Conservation (phyloP, 106 monocot genomes). For the Dendrobium huoshanense region DNA sequence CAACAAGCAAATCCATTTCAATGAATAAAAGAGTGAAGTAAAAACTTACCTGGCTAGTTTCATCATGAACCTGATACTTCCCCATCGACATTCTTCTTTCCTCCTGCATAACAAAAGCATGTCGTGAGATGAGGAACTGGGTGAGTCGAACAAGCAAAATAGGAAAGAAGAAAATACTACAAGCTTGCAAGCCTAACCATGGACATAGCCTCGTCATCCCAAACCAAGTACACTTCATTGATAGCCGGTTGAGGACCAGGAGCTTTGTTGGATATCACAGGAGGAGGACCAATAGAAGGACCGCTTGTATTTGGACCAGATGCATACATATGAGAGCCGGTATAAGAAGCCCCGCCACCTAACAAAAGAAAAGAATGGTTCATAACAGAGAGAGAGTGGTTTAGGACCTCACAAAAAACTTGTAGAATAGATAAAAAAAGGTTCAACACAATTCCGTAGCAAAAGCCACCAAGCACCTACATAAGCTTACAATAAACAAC, state of each 20-base stretch:
- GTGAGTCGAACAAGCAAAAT: not conserved
- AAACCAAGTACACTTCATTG: conserved; percentile 95
- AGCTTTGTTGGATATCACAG: conserved; percentile 78
- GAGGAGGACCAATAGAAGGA: conserved; percentile 84
- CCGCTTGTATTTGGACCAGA: conserved; percentile 84
- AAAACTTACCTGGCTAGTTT: conserved; percentile 99
- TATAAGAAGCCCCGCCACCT: conserved; percentile 27
- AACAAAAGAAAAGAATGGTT: conserved; percentile 4
- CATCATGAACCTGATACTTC: conserved; percentile 99
- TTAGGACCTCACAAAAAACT: not conserved
- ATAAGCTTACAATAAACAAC: no score
- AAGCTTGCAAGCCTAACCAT: conserved; percentile 45
- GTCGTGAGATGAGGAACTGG: not conserved
- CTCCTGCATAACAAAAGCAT: conserved; percentile 45
- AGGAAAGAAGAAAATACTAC: not conserved
- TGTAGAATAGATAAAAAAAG: not conserved
- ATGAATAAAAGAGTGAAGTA: conserved; percentile 17
- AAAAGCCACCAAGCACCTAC: not conserved
- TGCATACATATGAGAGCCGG: conserved; percentile 67
- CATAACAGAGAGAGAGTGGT: not conserved
- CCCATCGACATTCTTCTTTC: conserved; percentile 80
- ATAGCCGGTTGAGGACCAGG: conserved; percentile 42
- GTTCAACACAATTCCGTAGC: no score
- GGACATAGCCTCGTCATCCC: conserved; percentile 99
- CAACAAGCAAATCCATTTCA: conserved; percentile 18